Conservation (phyloP, 306 rosid species). For the Casuarina glauca region DNA sequence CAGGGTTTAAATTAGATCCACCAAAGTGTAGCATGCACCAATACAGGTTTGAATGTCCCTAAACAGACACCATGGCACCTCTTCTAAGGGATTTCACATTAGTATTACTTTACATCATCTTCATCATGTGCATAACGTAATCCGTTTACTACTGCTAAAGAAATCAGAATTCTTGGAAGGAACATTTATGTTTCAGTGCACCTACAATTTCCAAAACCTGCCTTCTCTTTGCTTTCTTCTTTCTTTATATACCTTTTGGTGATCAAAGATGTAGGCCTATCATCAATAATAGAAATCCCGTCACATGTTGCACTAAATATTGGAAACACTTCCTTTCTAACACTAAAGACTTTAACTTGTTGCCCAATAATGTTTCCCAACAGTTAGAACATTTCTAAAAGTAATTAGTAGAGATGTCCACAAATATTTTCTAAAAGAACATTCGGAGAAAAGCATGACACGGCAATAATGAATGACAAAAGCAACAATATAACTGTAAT, state of each 20-base stretch:
- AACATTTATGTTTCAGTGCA: background rate
- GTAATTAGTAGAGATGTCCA: background rate
- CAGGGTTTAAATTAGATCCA: background rate
- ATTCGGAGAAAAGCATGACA: background rate
- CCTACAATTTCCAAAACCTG: background rate
- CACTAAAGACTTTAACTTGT: background rate
- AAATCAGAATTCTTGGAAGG: background rate
- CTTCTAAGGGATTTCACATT: background rate
- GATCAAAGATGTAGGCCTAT: background rate
- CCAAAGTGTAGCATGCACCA: constrained; percentile 1
- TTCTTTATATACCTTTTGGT: background rate
- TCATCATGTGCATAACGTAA: background rate
- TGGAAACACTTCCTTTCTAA: background rate
- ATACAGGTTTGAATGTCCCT: background rate
- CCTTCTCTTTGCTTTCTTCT: background rate
- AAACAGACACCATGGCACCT: background rate
- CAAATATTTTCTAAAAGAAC: background rate
- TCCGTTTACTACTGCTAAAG: background rate
- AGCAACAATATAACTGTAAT: background rate
- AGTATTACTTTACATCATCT: background rate
- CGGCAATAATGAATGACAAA: background rate
- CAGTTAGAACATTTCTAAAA: background rate
- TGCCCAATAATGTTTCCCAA: background rate
- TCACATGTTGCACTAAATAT: background rate
- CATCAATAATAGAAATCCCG: background rate